phyloP scores from a whole-genome alignment of 495 filamentous ascomycete species.

The Mycothermus thermophilus region DNA sequence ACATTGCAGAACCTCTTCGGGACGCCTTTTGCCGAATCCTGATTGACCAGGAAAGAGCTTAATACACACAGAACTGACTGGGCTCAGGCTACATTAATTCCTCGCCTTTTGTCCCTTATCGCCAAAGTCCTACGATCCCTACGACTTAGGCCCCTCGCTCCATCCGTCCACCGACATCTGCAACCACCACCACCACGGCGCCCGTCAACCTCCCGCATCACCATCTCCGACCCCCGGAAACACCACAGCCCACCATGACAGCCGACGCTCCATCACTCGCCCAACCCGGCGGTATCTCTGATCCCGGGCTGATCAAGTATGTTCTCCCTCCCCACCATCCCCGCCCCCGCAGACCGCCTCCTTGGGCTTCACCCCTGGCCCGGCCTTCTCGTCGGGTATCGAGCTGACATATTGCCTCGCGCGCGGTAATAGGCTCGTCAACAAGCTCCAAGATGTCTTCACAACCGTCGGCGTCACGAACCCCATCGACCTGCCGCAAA shows the following conservation, averaged over 20 bases:
- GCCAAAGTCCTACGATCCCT: too few relatives aligned
- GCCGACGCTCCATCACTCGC: conserved; percentile 20
- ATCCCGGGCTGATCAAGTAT: conserved; percentile 47
- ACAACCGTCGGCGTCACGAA: conserved; percentile 97
- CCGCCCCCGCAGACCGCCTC: not conserved
- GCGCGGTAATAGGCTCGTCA: conserved; percentile 94
- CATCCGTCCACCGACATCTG: too few relatives aligned
- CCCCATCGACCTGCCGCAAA: conserved; percentile 97
- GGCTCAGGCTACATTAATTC: too few relatives aligned
- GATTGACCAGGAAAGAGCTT: too few relatives aligned
- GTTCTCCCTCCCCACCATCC: conserved; percentile 1
- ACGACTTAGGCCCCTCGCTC: too few relatives aligned
- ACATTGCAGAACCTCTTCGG: too few relatives aligned
- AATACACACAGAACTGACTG: too few relatives aligned
- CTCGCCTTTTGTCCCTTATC: too few relatives aligned
- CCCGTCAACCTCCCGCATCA: not conserved
- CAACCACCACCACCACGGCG: conserved; percentile 1
- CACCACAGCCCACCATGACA: conserved; percentile 13
- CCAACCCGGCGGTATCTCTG: conserved; percentile 40
- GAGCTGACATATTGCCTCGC: too few relatives aligned
- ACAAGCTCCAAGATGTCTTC: conserved; percentile 99
- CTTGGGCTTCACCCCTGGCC: conserved; percentile 9
- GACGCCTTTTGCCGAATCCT: too few relatives aligned
- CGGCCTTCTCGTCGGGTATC: conserved; percentile 10
- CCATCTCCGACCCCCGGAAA: too few relatives aligned